Conservation (phyloP, 1,284 basidiomycete species). For the Pholiota adiposa region DNA sequence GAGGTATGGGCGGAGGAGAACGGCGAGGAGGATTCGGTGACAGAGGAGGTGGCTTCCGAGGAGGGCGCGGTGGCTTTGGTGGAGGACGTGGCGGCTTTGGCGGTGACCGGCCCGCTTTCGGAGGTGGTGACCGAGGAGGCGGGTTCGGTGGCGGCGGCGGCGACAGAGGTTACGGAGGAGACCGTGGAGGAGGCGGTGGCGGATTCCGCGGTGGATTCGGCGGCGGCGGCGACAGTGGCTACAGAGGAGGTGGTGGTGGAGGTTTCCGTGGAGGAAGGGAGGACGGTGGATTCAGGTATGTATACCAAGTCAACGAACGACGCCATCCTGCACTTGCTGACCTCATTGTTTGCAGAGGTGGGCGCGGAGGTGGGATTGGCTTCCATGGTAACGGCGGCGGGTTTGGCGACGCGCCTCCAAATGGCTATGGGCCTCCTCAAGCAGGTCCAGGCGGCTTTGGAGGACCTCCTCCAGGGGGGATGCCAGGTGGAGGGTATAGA, state of each 20-base stretch:
- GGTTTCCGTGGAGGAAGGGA: constrained; percentile 14
- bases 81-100: constrained; percentile 33
- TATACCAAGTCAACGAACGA: constrained; percentile 4
- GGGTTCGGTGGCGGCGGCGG: constrained; percentile 42
- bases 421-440: constrained; percentile 58
- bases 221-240: constrained; percentile 17
- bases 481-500: constrained; percentile 55
- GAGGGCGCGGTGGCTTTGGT: constrained; percentile 31
- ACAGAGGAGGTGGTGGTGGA: constrained; percentile 24
- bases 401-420: constrained; percentile 57
- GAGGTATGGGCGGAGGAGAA: constrained; percentile 34
- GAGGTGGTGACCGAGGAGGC: constrained; percentile 46
- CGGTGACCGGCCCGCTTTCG: constrained; percentile 34
- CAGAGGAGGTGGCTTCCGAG: constrained; percentile 28
- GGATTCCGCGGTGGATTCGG: constrained; percentile 35
- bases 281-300: constrained; percentile 51
- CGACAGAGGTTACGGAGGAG: constrained; percentile 28
- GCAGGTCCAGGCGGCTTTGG: constrained; percentile 56
- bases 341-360: constrained; percentile 48
- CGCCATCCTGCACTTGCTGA: constrained; percentile 10
- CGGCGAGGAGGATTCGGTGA: constrained; percentile 34
- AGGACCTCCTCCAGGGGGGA: constrained; percentile 38
- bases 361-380: constrained; percentile 75
- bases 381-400: constrained; percentile 69
- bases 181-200: constrained; percentile 21